Evolutionary conservation across 2,329 filamentous ascomycete genomes (phyloP), one percentile per base, ranked within the genome.

Genomic region (Trichoderma sp.): DNA sequence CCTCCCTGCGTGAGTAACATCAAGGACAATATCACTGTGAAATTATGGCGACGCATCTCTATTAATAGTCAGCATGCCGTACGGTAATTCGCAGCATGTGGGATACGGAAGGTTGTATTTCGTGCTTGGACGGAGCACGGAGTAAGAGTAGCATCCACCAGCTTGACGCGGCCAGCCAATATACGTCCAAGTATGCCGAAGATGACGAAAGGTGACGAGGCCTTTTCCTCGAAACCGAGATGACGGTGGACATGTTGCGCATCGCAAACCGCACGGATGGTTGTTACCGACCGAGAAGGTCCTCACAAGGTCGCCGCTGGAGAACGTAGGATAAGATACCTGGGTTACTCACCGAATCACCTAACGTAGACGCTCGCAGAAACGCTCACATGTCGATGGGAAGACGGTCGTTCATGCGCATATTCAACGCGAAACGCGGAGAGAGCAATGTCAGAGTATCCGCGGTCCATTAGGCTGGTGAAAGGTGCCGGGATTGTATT

Each of bases 1-100:
- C 41, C 43, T 58, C 56, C 43, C 44, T 39, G 44, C 28, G 56
- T 47, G 56, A n/a, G 56, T 47, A 48, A 58, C 34, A 47, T 47
- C 39, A 58, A 26, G 43, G 26, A 58, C 48, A 47, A 48, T 58
- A 15, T 39, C 4, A 45, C 39, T 48, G 56, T 58, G 56, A 47
- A 58, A 58, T 48, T 34, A 39, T 58, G 56, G 44, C 26, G 17
- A 58, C 17, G 26, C 43, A 21, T 44, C 30, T 58, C 43, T 47
- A 58, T 34, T 58, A 48, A 58, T 58, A 58, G 56, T 34, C 44
- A 21, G 17, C 30, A 51, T 30, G 15, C 34, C 52, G 30, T 41
- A 34, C 19, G 17, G 50, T 34, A 30, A 15, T 26, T 39, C 21
- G 34, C 19, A n/a, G 30, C 19, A 34, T n/a, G 21, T 43, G 52